These are phyloP conservation scores for Russula compacta DNA, from an alignment of 768 basidiomycete genomes.

Conservation along the genomic window DNA sequence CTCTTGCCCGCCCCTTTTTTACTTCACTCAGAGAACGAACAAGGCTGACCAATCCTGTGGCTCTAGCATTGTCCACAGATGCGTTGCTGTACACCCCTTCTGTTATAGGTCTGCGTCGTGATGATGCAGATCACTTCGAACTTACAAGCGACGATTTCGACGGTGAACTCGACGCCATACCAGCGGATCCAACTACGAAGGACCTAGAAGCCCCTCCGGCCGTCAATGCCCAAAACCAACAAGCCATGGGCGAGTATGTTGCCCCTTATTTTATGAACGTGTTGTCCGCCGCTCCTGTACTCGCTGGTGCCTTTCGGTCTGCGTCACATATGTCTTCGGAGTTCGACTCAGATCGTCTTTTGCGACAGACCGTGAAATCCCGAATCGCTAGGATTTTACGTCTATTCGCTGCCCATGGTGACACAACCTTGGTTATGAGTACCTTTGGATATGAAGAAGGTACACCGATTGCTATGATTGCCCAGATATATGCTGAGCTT, in stretches of 20 bases:
- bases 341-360: neutral
- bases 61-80: neutral
- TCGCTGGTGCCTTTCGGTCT: neutral
- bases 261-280: conserved; percentile 19
- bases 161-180: conserved; percentile 18
- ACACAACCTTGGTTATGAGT: conserved; percentile 15
- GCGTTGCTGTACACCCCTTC: conserved; percentile 17
- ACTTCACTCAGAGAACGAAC: neutral
- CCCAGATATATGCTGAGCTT: conserved; percentile 18
- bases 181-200: conserved; percentile 19
- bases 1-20: conserved; percentile 7
- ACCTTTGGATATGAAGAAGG: conserved; percentile 14
- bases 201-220: conserved; percentile 16
- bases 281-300: conserved; percentile 7
- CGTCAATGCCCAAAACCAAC: conserved; percentile 15
- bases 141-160: conserved; percentile 12
- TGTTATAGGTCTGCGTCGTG: conserved; percentile 18
- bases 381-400: conserved; percentile 9
- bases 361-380: conserved; percentile 12
- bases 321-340: neutral
- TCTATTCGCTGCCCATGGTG: conserved; percentile 10
- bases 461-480: conserved; percentile 4
- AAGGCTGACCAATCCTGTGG: neutral
- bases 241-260: conserved; percentile 18
- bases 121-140: conserved; percentile 16